phyloP scores from a whole-genome alignment of 192 early-diverging fungal genomes.

The Nowakowskiella sp. region DNA sequence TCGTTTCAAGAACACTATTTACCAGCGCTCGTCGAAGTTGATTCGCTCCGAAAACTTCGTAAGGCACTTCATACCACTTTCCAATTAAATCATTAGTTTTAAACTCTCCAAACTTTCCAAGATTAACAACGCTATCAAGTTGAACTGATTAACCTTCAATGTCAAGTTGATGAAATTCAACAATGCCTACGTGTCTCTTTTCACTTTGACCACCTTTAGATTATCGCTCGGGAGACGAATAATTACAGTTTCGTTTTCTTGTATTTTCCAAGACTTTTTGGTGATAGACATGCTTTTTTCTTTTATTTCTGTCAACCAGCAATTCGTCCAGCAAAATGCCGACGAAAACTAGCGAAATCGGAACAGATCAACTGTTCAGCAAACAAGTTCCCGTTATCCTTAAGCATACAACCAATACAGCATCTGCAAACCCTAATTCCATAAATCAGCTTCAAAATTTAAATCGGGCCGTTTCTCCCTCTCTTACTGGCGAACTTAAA shows the following conservation, averaged over 20 bases:
- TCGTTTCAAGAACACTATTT: constrained; percentile 12
- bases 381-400: constrained; percentile 14
- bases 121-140: too few species aligned
- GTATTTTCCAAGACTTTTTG: too few species aligned
- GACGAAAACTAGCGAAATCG: too few species aligned
- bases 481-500: neutral
- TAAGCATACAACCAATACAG: neutral
- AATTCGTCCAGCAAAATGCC: too few species aligned
- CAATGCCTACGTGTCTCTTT: constrained; percentile 39
- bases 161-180: neutral
- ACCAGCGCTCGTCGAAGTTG: neutral
- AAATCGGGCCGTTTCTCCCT: neutral
- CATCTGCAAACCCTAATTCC: neutral
- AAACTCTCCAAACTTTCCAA: constrained; percentile 93
- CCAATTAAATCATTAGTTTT: constrained; percentile 72
- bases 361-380: constrained; percentile 10
- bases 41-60: constrained; percentile 64
- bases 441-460: neutral
- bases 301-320: too few species aligned
- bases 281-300: too few species aligned
- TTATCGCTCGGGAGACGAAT: constrained; percentile 81
- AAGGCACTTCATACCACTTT: constrained; percentile 69
- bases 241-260: constrained; percentile 57
- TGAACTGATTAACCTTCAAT: too few species aligned
- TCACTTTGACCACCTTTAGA: constrained; percentile 64